phyloP scores from a whole-genome alignment of 768 basidiomycete species.

The Psilocybe tampanensis region DNA sequence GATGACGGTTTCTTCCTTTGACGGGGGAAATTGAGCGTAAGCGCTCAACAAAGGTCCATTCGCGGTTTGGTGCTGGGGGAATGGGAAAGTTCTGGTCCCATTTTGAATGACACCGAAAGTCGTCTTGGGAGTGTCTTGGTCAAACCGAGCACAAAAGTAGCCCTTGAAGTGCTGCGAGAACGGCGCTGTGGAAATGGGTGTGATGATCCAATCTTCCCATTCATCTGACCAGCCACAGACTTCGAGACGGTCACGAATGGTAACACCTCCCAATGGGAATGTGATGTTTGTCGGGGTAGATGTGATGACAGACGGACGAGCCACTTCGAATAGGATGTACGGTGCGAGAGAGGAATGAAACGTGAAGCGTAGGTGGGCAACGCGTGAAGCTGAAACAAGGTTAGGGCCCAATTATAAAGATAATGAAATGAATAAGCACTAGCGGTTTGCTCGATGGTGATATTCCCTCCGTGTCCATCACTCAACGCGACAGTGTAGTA shows the following conservation, averaged over 20 bases:
- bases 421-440: conserved; percentile 42
- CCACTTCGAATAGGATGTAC: conserved; percentile 69
- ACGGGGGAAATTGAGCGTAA: conserved; percentile 47
- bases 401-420: conserved; percentile 1
- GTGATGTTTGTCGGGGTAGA: conserved; percentile 49
- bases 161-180: conserved; percentile 46
- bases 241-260: conserved; percentile 33
- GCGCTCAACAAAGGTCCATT: conserved; percentile 52
- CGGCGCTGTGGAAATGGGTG: conserved; percentile 47
- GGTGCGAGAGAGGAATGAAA: conserved; percentile 39
- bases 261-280: conserved; percentile 54
- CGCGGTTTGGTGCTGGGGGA: conserved; percentile 28
- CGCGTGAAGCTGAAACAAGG: conserved; percentile 59
- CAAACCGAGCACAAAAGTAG: conserved; percentile 65
- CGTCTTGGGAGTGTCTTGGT: conserved; percentile 37
- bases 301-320: conserved; percentile 62
- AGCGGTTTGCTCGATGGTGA: conserved; percentile 62
- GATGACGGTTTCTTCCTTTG: conserved; percentile 29
- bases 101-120: conserved; percentile 51
- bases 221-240: conserved; percentile 67
- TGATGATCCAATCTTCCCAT: conserved; percentile 71
- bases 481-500: conserved; percentile 63
- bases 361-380: conserved; percentile 74
- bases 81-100: conserved; percentile 27
- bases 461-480: conserved; percentile 49